Conservation (phyloP, 768 basidiomycete species). For the Russula vinacea region DNA sequence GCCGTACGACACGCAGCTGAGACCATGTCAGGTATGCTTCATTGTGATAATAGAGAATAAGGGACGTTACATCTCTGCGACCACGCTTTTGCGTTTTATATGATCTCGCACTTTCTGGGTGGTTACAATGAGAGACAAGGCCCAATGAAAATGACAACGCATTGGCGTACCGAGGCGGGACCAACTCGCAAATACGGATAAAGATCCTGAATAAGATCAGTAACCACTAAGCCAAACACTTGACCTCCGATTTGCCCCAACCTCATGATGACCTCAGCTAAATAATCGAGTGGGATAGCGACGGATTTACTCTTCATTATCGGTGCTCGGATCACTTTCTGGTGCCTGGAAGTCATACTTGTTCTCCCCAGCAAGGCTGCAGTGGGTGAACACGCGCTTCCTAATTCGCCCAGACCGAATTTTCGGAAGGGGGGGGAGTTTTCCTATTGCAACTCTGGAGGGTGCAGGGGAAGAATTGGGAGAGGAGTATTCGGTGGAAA, state of each 20-base stretch:
- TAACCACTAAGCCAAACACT: slow-evolving; percentile 8
- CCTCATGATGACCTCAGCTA: neutral
- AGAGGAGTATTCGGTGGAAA: neutral
- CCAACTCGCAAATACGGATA: slow-evolving; percentile 14
- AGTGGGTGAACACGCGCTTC: slow-evolving; percentile 8
- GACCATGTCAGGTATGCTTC: neutral
- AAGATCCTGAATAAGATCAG: slow-evolving; percentile 12
- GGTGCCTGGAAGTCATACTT: slow-evolving; percentile 7
- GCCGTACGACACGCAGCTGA: slow-evolving; percentile 12
- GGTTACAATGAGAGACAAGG: neutral
- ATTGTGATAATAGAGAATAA: neutral
- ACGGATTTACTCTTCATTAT: slow-evolving; percentile 9
- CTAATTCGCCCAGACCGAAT: neutral
- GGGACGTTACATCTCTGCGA: slow-evolving; percentile 10
- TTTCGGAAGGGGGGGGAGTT: neutral
- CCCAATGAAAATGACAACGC: too few relatives aligned
- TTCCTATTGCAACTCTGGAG: neutral
- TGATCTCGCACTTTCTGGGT: slow-evolving; percentile 15
- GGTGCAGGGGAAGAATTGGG: neutral
- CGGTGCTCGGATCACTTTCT: neutral
- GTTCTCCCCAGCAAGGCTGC: neutral
- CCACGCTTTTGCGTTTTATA: neutral
- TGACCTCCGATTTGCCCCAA: slow-evolving; percentile 16
- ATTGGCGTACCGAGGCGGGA: neutral
- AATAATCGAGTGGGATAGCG: neutral